These are phyloP conservation scores for Solanum paucissectum DNA, from an alignment of 257 asterid genomes.

Conservation along the genomic window DNA sequence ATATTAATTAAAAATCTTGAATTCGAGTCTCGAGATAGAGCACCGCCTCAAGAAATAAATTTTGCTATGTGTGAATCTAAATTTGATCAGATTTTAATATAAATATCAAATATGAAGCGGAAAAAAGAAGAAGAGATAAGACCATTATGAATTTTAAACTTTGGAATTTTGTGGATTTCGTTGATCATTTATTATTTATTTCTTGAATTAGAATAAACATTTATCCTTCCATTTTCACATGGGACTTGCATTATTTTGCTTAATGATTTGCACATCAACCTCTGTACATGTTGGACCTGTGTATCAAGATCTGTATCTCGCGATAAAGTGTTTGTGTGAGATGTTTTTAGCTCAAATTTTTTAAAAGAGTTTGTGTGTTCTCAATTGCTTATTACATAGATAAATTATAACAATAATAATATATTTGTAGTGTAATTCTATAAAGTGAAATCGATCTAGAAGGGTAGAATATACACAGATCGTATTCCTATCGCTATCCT, in stretches of 20 bases:
- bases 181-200: not conserved
- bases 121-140: not conserved
- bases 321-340: too few relatives aligned
- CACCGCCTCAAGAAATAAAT: not conserved
- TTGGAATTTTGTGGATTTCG: not conserved
- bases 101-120: accelerated
- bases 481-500: too few relatives aligned
- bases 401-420: too few relatives aligned
- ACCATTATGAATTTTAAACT: not conserved
- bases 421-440: not conserved
- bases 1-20: accelerated
- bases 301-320: not conserved
- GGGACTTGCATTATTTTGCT: not conserved
- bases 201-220: not conserved
- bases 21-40: not conserved
- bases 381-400: too few relatives aligned
- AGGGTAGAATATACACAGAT: too few relatives aligned
- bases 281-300: not conserved
- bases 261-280: not conserved
- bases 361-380: not conserved
- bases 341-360: not conserved
- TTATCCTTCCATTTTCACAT: not conserved
- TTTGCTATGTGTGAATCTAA: accelerated
- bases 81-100: not conserved
- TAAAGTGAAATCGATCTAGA: not conserved